A percentile compares a stretch with the other conserved stretches of the same genome.
Evolutionary conservation across 805 yeast genomes (phyloP).

Genomic region (Teunomyces gatunensis): DNA sequence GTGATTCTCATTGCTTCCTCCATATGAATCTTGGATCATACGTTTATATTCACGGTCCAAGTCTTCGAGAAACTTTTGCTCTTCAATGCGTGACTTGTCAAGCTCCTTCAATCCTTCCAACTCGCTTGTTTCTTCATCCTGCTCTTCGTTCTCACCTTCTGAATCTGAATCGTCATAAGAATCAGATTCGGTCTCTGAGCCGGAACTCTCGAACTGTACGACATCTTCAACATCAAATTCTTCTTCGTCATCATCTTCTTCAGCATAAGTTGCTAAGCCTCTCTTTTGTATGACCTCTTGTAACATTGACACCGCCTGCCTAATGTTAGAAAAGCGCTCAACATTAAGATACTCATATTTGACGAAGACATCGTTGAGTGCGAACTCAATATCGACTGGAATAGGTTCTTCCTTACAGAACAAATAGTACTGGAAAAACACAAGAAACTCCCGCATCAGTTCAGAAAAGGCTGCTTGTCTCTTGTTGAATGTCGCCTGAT

Average conservation of each 20-base stretch:
- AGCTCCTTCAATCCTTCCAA: slow-evolving; percentile 6
- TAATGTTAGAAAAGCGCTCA: slow-evolving; percentile 33
- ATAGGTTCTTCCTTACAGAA: slow-evolving; percentile 59
- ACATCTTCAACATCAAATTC: slow-evolving; percentile 9
- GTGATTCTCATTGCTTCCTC: slow-evolving; percentile 21
- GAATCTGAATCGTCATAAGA: slow-evolving; percentile 12
- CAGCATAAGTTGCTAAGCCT: slow-evolving; percentile 6
- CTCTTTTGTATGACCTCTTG: slow-evolving; percentile 21
- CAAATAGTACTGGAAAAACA: slow-evolving; percentile 69
- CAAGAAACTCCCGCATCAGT: slow-evolving; percentile 36
- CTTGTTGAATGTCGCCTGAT: slow-evolving; percentile 2
- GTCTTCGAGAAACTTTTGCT: slow-evolving; percentile 40
- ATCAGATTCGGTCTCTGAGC: slow-evolving; percentile 9
- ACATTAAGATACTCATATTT: slow-evolving; percentile 26
- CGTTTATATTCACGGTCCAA: slow-evolving; percentile 56
- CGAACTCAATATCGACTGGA: slow-evolving; percentile 61
- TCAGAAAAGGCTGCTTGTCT: neutral
- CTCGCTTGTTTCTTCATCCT: slow-evolving; percentile 16
- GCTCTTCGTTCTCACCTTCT: slow-evolving; percentile 10
- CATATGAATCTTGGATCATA: slow-evolving; percentile 52
- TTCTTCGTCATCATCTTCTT: slow-evolving; percentile 14
- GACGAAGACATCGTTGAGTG: slow-evolving; percentile 44
- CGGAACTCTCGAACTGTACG: slow-evolving; percentile 12
- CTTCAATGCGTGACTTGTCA: slow-evolving; percentile 5
- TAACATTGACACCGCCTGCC: slow-evolving; percentile 44